These are phyloP conservation scores for Thermomyces lanuginosus DNA, from an alignment of 2,329 filamentous ascomycete genomes.

Conservation along the genomic window DNA sequence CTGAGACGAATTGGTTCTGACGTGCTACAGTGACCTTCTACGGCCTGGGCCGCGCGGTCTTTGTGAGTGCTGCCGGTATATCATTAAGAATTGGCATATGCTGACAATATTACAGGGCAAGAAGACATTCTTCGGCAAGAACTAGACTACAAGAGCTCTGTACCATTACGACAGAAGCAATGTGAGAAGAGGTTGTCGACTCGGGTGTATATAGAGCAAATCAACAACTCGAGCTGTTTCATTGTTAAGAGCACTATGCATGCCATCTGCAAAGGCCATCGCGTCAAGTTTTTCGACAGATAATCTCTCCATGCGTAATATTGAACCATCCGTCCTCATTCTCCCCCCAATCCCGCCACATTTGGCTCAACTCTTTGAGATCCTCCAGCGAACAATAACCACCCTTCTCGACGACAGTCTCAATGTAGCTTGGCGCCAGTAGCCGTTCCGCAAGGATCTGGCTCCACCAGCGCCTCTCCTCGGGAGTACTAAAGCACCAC, in stretches of 20 bases:
- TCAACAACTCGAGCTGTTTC: slow-evolving; percentile 2
- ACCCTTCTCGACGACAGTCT: slow-evolving; percentile 9
- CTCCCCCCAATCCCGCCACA: slow-evolving; percentile 10
- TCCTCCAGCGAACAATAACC: slow-evolving; percentile 10
- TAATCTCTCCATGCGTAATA: slow-evolving; percentile 7
- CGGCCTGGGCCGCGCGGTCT: slow-evolving; percentile 28
- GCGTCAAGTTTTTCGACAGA: slow-evolving; percentile 8
- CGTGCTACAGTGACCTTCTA: slow-evolving; percentile 20
- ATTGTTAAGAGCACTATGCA: not conserved
- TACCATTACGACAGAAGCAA: slow-evolving; percentile 3
- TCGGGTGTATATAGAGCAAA: slow-evolving; percentile 8
- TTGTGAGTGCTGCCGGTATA: slow-evolving; percentile 18
- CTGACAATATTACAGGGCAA: slow-evolving; percentile 34
- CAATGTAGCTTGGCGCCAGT: slow-evolving; percentile 9
- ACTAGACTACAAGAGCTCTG: slow-evolving; percentile 13
- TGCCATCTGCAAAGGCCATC: slow-evolving; percentile 1
- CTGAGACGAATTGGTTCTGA: slow-evolving; percentile 1
- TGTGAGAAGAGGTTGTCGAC: slow-evolving; percentile 6
- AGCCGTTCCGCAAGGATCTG: slow-evolving; percentile 5
- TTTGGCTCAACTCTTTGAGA: slow-evolving; percentile 8
- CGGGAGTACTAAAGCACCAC: slow-evolving; percentile 5
- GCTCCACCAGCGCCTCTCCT: slow-evolving; percentile 5
- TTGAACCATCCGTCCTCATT: slow-evolving; percentile 9
- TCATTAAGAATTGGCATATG: slow-evolving; percentile 9
- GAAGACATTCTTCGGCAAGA: slow-evolving; percentile 43